Base-by-base conservation (phyloP, 768 basidiomycete genomes). In the Lanmaoa rubissima region DNA sequence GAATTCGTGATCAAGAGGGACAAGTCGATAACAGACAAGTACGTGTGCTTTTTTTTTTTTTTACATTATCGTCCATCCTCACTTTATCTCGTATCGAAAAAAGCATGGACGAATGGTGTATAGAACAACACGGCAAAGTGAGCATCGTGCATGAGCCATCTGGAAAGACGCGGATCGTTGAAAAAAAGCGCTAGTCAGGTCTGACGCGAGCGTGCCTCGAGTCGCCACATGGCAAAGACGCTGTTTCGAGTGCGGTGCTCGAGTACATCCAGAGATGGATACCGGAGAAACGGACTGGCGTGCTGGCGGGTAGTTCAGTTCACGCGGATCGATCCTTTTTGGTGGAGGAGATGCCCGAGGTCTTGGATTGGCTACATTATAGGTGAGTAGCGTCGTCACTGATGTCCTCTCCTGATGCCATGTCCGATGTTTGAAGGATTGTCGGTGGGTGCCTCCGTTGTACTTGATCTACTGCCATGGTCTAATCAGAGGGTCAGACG, bases 291-390 rank as follows among this genome's bases (percentile, higher is more conserved):
- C 74, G 78, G 38, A 75, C 72, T 7, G 92, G 81, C 2, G 79
- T 92, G 9, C 80, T 94, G n/a, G 92, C 94, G 6, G 94, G 94
- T 14, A 95, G 81, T 65, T 89, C 91, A 12, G 90, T 96, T 3
- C 92, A 97, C 66, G 84, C 83, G 1, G 94, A 97, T 72, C 79
- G 82, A 51, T 71, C 75, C 4, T 94, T 94, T 68, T 75, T 94
- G 28, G 76, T 75, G 4, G 82, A 83, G 65, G 82, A 90, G 51
- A 94, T 97, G 92, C 90, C 91, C 1, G 82, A 85, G 52, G 70
- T 96, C 16, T 73, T 87, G 19, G 82, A 93, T 44, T 89, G 85
- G 83, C 77, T 92, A 45, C 90, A 92, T 68, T 92, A 92, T 68
- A 84, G 91, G 89, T 88, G 51, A 36, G 61, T 54, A 45, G 13